Base-by-base conservation (phyloP, 2,329 filamentous ascomycete species). In the Zalaria sp. region DNA sequence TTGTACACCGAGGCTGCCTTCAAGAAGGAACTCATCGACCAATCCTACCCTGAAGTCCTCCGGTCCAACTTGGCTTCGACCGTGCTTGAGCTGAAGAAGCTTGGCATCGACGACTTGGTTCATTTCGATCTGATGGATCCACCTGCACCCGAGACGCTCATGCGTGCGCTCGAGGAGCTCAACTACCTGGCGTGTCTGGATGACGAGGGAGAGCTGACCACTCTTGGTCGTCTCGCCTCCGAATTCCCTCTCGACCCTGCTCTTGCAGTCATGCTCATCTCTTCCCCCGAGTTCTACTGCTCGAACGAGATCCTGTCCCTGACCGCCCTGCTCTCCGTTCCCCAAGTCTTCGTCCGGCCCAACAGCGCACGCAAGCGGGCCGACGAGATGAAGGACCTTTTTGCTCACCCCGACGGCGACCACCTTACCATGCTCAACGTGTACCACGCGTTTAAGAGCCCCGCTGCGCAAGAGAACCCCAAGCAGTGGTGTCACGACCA, bases 71-170 rank as follows among this genome's bases (percentile, higher is more conserved):
- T 98, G 49, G 81, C 91, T 46, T 93, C 87, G 53, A 98, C 91
- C 0, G 91, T 98, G 1, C 68, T 98, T 37, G 91, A 98, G 62
- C 68, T 98, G 56, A 96, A 96, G 73, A 96, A 98, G 67, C 79
- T 98, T 34, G 91, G 91, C 36, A 79, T 98, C 27, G 79, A 93
- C 51, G 91, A 98, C 62, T 71, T 98, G 39, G 91, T 98, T 7
- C 91, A 98, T 64, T 98, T 98, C 57, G 93, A 98, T 59, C 73
- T 98, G 38, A 96, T 98, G 89, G 91, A 98, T 54, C 91, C 91
- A 25, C 91, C 91, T 0, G 89, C 93, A 1, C 93, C 91, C 0
- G 93, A 98, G 66, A 98, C 93, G 6, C 80, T 98, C 63, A 98
- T 98, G 89, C 79, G 93, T 51, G 91, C 91, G 3, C 69, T 98